phyloP scores from a whole-genome alignment of 2,329 filamentous ascomycete species.

The Monilinia polystroma region DNA sequence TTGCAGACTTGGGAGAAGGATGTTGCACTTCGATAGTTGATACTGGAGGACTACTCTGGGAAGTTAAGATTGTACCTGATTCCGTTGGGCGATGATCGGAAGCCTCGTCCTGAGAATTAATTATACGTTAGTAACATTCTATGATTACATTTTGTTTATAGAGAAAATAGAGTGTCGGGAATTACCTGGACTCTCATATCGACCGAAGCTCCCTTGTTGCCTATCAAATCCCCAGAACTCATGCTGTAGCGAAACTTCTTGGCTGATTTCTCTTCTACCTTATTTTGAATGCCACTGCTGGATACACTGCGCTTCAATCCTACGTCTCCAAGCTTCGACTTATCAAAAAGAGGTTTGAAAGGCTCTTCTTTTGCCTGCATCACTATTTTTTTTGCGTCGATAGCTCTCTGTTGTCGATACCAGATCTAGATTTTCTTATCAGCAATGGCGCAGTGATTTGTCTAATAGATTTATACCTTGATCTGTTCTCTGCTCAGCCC shows the following conservation, averaged over 20 bases:
- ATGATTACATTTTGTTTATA: too few species aligned
- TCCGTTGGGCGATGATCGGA: background rate
- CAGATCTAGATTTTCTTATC: background rate
- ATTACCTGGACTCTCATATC: background rate
- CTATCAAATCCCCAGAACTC: background rate
- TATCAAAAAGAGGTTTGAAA: background rate
- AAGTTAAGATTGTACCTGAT: background rate
- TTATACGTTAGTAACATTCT: background rate
- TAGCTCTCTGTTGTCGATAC: background rate
- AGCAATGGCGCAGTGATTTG: background rate
- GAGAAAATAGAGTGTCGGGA: too few species aligned
- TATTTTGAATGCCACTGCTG: background rate
- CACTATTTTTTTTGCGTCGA: background rate
- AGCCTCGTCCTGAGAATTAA: background rate
- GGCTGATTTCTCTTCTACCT: background rate
- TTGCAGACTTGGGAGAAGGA: background rate
- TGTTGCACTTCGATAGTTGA: slow-evolving; percentile 1
- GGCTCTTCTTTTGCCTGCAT: background rate
- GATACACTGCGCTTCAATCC: slow-evolving; percentile 2
- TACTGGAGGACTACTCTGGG: background rate
- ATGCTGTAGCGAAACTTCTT: background rate
- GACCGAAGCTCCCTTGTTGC: background rate
- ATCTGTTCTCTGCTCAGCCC: slow-evolving; percentile 11
- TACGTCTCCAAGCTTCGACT: background rate
- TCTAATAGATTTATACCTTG: background rate